These are phyloP conservation scores for Marvania coccoides DNA, from an alignment of 139 green algal genomes.

Conservation along the genomic window DNA sequence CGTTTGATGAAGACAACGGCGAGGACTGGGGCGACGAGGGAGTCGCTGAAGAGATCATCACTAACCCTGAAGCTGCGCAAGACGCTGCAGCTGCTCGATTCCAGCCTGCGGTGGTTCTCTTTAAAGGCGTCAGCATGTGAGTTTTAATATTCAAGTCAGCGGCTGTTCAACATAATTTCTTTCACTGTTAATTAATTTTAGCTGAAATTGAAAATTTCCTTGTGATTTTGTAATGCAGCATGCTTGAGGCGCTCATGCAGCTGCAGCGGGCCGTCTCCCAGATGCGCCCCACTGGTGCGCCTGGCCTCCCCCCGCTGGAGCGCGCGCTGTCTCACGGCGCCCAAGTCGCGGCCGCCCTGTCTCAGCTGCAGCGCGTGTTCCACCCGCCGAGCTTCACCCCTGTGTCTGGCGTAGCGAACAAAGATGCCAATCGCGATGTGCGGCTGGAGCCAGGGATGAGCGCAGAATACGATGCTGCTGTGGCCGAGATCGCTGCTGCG, in stretches of 20 bases:
- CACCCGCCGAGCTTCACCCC: constrained; percentile 1
- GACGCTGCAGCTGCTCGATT: constrained; percentile 3
- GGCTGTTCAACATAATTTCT: too few relatives aligned
- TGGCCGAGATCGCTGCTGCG: neutral
- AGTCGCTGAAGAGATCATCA: neutral
- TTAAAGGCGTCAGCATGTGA: constrained; percentile 11
- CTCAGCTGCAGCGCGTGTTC: neutral
- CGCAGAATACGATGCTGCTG: constrained; percentile 9
- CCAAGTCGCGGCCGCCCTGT: neutral
- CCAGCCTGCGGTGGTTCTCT: constrained; percentile 5
- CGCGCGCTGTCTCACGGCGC: neutral
- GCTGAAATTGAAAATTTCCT: neutral
- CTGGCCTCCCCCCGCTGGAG: neutral
- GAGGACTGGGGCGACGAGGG: neutral
- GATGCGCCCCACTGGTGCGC: neutral
- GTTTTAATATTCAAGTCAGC: neutral
- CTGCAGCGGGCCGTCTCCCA: neutral
- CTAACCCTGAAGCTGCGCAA: neutral
- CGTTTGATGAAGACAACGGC: neutral
- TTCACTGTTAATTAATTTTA: neutral
- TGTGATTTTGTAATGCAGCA: too few relatives aligned
- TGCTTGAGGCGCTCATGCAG: neutral
- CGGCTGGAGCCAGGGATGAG: constrained; percentile 2
- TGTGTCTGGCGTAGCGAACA: neutral
- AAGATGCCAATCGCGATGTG: neutral